phyloP scores from a whole-genome alignment of 2,329 filamentous ascomycete species.

The Ophiostoma fasciatum region DNA sequence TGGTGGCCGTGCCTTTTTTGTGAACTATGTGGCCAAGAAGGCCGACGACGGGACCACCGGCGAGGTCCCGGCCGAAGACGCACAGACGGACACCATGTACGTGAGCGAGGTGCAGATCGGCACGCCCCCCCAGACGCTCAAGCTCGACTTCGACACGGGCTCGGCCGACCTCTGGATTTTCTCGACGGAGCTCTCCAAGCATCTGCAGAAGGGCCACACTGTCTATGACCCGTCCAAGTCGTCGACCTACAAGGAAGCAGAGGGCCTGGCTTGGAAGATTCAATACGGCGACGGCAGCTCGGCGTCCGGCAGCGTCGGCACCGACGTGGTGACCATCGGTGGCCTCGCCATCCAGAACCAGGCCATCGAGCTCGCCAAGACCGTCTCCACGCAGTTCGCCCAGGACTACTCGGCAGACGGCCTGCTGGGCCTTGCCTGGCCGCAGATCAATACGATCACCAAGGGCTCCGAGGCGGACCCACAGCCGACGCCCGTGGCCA shows the following conservation, averaged over 20 bases:
- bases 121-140: conserved; percentile 50
- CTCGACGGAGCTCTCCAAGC: conserved; percentile 38
- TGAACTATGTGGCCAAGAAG: too few relatives aligned
- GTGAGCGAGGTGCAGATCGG: conserved; percentile 55
- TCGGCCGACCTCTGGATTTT: conserved; percentile 65
- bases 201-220: conserved; percentile 31
- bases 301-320: conserved; percentile 49
- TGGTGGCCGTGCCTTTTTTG: too few relatives aligned
- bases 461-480: conserved; percentile 41
- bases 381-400: conserved; percentile 42
- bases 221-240: conserved; percentile 24
- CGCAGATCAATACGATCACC: conserved; percentile 48
- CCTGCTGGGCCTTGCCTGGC: conserved; percentile 53
- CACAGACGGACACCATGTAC: conserved; percentile 53
- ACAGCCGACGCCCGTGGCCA: conserved; percentile 62
- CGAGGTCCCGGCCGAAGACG: conserved; percentile 47
- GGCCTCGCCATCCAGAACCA: conserved; percentile 46
- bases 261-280: conserved; percentile 43
- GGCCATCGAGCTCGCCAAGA: conserved; percentile 51
- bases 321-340: conserved; percentile 52
- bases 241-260: conserved; percentile 18
- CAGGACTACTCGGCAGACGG: conserved; percentile 46
- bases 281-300: conserved; percentile 54
- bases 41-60: conserved; percentile 28
- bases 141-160: conserved; percentile 62